Conservation (phyloP, 768 basidiomycete species). For the Lactifluus pinguis region DNA sequence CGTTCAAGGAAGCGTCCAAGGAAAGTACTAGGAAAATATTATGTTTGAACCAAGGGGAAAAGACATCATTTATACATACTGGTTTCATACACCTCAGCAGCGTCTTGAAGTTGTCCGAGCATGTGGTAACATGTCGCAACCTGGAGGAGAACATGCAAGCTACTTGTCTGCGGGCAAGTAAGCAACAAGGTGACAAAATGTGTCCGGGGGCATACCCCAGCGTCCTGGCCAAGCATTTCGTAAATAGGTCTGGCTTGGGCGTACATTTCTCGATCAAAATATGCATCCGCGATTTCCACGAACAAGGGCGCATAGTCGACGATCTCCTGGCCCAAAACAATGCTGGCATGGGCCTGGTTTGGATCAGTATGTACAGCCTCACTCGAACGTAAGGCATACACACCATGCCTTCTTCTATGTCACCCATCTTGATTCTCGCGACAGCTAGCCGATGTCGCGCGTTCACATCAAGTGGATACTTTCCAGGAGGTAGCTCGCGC, state of each 20-base stretch:
- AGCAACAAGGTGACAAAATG: neutral
- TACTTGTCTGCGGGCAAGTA: conserved; percentile 49
- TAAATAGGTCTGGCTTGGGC: conserved; percentile 75
- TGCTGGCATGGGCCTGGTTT: conserved; percentile 62
- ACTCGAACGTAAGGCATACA: conserved; percentile 15
- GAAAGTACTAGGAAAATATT: conserved; percentile 45
- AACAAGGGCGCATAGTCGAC: conserved; percentile 72
- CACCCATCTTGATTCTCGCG: conserved; percentile 70
- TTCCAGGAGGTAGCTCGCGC: conserved; percentile 46
- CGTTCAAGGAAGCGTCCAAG: conserved; percentile 65
- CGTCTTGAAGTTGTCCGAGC: conserved; percentile 64
- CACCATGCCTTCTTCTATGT: conserved; percentile 77
- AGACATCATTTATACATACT: conserved; percentile 36
- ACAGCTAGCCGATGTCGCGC: conserved; percentile 79
- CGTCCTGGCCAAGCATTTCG: conserved; percentile 64
- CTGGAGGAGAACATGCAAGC: conserved; percentile 60
- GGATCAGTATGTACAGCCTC: neutral
- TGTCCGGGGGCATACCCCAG: conserved; percentile 42
- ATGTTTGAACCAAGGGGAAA: neutral
- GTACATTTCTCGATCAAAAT: conserved; percentile 67
- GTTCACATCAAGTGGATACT: conserved; percentile 60
- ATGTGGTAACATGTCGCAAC: conserved; percentile 77
- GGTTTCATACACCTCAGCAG: conserved; percentile 76
- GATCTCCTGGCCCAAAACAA: conserved; percentile 64
- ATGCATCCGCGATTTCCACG: conserved; percentile 77